phyloP scores from a whole-genome alignment of 192 early-diverging fungal genomes.

The Helicostylum pulchrum region DNA sequence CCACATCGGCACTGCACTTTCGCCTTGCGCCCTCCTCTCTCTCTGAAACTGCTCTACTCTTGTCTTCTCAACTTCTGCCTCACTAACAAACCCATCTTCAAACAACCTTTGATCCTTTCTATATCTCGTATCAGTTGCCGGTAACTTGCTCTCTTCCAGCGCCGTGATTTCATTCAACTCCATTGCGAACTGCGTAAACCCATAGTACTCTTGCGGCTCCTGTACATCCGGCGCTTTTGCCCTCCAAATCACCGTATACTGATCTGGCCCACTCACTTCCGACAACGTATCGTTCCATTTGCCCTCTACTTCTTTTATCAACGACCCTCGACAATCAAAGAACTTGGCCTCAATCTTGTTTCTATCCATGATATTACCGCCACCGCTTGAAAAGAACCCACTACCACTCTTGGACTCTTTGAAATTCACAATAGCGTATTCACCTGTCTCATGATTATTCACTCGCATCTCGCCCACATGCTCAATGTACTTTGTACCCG shows the following conservation, averaged over 20 bases:
- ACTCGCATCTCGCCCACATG: slow-evolving; percentile 85
- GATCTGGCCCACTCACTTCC: slow-evolving; percentile 55
- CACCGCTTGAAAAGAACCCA: slow-evolving; percentile 58
- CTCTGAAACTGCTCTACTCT: slow-evolving; percentile 2
- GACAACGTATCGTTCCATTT: slow-evolving; percentile 61
- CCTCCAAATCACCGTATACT: slow-evolving; percentile 79
- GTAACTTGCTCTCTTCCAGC: slow-evolving; percentile 56
- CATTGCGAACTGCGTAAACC: slow-evolving; percentile 83
- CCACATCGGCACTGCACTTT: slow-evolving; percentile 57
- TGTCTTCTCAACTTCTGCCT: slow-evolving; percentile 30
- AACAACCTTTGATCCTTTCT: slow-evolving; percentile 68
- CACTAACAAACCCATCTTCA: slow-evolving; percentile 45
- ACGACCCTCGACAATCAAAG: slow-evolving; percentile 42
- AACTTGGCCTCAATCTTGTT: slow-evolving; percentile 71
- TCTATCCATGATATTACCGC: slow-evolving; percentile 59
- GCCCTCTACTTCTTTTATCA: slow-evolving; percentile 47
- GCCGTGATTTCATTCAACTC: slow-evolving; percentile 86
- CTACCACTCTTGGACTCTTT: slow-evolving; percentile 66
- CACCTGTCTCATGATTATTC: slow-evolving; percentile 65
- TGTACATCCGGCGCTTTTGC: slow-evolving; percentile 61
- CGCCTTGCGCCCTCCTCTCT: slow-evolving; percentile 32
- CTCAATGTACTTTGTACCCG: slow-evolving; percentile 79
- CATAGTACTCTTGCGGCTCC: slow-evolving; percentile 71
- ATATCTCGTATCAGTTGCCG: slow-evolving; percentile 87
- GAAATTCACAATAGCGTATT: slow-evolving; percentile 68